A percentile compares a stretch with the other conserved stretches of the same genome.
phyloP scores from a whole-genome alignment of 208 protist genomes.

The Trypanosoma boissoni region DNA sequence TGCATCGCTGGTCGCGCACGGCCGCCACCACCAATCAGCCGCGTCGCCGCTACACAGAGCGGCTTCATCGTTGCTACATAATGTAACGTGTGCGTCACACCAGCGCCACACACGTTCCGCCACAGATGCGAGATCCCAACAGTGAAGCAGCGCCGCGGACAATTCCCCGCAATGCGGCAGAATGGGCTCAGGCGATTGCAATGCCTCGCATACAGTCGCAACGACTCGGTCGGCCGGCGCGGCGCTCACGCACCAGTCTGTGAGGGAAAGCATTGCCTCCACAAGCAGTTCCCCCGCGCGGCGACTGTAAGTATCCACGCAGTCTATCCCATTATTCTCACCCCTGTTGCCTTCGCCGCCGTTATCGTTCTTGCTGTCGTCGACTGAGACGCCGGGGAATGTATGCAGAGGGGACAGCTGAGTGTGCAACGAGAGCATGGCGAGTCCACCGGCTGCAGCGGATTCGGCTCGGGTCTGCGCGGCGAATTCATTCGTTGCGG shows the following conservation, averaged over 20 bases:
- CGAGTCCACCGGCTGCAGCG: too few relatives aligned
- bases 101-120: slow-evolving; percentile 22
- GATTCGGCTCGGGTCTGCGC: too few relatives aligned
- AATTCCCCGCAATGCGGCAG: not conserved
- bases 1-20: slow-evolving; percentile 4
- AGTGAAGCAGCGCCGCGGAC: not conserved
- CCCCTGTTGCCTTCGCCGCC: not conserved
- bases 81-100: slow-evolving; percentile 28
- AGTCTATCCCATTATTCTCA: not conserved
- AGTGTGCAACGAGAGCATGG: too few relatives aligned
- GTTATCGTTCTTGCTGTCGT: not conserved
- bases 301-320: not conserved
- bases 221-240: not conserved
- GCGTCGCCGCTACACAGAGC: not conserved
- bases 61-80: slow-evolving; percentile 8
- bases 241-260: not conserved
- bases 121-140: slow-evolving; percentile 5
- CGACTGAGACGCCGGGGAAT: too few relatives aligned
- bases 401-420: too few relatives aligned
- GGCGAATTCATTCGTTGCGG: too few relatives aligned
- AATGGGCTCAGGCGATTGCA: not conserved
- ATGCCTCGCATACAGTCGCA: not conserved
- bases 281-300: not conserved
- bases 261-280: not conserved
- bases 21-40: slow-evolving; percentile 24